Evolutionary conservation across 345 rosid genomes (phyloP).

Genomic region (Schrenkiella parvula): DNA sequence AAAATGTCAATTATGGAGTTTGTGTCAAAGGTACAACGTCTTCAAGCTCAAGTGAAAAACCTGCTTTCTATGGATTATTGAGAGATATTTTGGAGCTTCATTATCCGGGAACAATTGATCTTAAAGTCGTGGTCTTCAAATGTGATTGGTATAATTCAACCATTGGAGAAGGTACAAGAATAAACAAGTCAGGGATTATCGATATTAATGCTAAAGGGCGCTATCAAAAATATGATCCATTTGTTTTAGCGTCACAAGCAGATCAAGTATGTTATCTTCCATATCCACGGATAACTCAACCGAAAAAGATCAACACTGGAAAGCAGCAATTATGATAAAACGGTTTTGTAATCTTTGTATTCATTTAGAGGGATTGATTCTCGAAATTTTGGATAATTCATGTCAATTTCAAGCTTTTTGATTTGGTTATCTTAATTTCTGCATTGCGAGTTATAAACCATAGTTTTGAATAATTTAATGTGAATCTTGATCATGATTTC

Average conservation of each 20-base stretch:
- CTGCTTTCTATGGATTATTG: not conserved
- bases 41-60: not conserved
- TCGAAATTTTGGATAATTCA: no score
- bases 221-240: not conserved
- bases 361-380: no score
- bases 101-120: not conserved
- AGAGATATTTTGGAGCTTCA: not conserved
- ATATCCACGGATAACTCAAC: not conserved
- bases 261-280: not conserved
- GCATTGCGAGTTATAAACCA: no score
- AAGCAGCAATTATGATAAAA: not conserved
- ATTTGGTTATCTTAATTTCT: no score
- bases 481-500: no score
- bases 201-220: not conserved
- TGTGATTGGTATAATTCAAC: not conserved
- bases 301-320: no score
- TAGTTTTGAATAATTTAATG: no score
- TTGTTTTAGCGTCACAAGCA: not conserved
- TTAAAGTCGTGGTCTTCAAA: not conserved
- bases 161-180: not conserved
- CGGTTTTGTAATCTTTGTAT: no score
- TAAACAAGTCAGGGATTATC: not conserved
- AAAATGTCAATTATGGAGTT: not conserved
- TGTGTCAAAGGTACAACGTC: not conserved
- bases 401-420: no score